Base-by-base conservation (phyloP, 2,329 filamentous ascomycete species). In the Trichoderma lentiforme region DNA sequence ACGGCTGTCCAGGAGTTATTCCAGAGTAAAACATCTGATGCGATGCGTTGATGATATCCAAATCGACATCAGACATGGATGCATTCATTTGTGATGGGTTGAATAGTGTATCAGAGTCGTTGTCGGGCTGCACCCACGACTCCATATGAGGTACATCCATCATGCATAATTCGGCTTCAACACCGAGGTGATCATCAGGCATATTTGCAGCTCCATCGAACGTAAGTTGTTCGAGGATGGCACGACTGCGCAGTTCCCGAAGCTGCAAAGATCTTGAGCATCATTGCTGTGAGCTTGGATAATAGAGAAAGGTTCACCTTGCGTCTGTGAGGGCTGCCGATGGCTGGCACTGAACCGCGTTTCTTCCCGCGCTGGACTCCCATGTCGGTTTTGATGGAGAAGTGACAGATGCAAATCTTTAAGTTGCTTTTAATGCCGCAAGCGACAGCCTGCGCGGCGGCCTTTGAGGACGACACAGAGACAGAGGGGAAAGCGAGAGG, bases 181-280 rank as follows among this genome's bases (percentile, higher is more conserved):
- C 6, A 4, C 6, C 8, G 11, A 36, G 8, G 24, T 30, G 8
- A 3, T 3, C 18, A 12, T 3, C 21, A 26, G 32, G 21, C 32
- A 61, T 7, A 18, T 21, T n/a, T 34, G 3, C 14, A 18, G 32
- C n/a, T 3, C 7, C 12, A 36, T 3, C 26, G 21, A 6, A 32
- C 26, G 30, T 15, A 21, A 32, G 6, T 21, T 60, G 57, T 14
- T 60, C 57, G 6, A 53, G 21, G 12, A 32, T 11, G 18, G 9
- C 57, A 21, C 30, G 30, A 6, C 57, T 53, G 47, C 57, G 11
- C 28, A 60, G 5, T 14, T 60, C 18, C 1, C 57, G 28, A 21
- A 65, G 30, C 43, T 51, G n/a, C n/a, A 30, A 24, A 9, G 11
- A 11, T 34, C 62, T 12, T 65, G n/a, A 65, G 39, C n/a, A 65